phyloP scores from a whole-genome alignment of 208 protist species.

The Lotmaria passim region DNA sequence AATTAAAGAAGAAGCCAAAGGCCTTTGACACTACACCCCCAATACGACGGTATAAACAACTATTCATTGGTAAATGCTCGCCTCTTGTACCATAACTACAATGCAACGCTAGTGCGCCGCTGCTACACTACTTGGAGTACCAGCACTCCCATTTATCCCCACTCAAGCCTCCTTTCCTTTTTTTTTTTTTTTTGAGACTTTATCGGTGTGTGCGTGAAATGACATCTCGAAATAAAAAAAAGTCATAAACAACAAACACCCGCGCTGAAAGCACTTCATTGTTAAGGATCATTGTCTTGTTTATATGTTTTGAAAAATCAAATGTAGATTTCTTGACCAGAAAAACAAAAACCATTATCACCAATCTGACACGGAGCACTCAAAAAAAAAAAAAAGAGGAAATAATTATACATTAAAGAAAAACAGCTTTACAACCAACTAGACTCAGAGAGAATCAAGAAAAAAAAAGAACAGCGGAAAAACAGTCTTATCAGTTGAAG shows the following conservation, averaged over 20 bases:
- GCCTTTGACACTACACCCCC: too few species aligned
- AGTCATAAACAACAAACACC: constrained; percentile 6
- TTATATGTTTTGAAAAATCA: background rate
- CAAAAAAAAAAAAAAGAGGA: constrained; percentile 20
- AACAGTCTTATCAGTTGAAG: constrained; percentile 6
- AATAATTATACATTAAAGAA: background rate
- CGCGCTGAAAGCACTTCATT: constrained; percentile 4
- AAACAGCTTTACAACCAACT: constrained; percentile 2
- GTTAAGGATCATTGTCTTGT: background rate
- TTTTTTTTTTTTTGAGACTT: background rate
- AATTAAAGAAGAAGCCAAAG: too few species aligned
- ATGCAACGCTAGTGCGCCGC: too few species aligned
- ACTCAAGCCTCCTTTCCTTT: too few species aligned
- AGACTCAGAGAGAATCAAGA: background rate
- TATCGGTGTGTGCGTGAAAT: constrained; percentile 2
- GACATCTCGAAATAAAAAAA: background rate
- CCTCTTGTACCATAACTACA: too few species aligned
- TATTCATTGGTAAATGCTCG: too few species aligned
- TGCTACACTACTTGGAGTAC: too few species aligned
- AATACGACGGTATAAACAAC: too few species aligned
- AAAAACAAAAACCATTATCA: constrained; percentile 23
- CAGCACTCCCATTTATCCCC: too few species aligned
- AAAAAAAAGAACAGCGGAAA: constrained; percentile 2
- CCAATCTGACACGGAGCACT: constrained; percentile 10
- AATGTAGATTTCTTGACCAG: constrained; percentile 2